Evolutionary conservation across 805 yeast genomes (phyloP).

Genomic region (Kuraishia piskuri): DNA sequence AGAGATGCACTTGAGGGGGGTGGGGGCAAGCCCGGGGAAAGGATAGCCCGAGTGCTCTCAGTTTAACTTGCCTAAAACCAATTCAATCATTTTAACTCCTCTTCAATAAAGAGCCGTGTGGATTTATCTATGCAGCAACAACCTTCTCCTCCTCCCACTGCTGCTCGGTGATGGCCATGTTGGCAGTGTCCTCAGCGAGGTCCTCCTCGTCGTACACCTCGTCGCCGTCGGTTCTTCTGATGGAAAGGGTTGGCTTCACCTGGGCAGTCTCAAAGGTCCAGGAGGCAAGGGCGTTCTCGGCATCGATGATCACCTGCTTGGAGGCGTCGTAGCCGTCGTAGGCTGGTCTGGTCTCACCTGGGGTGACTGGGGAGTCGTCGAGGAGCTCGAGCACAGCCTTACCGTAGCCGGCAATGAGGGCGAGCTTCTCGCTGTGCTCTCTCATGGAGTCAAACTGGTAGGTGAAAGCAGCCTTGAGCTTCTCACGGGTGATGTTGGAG

Average conservation of each 20-base stretch:
- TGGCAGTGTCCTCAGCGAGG: conserved; percentile 33
- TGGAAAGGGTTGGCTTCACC: conserved; percentile 72
- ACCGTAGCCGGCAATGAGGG: conserved; percentile 85
- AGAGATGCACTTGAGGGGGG: no score
- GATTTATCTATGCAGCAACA: neutral
- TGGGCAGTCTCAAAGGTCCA: conserved; percentile 83
- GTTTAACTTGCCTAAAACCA: no score
- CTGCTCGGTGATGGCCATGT: conserved; percentile 3
- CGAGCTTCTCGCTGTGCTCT: conserved; percentile 80
- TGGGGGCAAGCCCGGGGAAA: no score
- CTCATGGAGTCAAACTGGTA: conserved; percentile 80
- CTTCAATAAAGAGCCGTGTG: neutral
- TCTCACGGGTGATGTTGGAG: conserved; percentile 81
- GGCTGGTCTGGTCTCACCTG: conserved; percentile 88
- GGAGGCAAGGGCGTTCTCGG: conserved; percentile 72
- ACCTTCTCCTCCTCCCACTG: conserved; percentile 3
- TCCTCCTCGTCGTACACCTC: conserved; percentile 47
- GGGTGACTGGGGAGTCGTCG: conserved; percentile 81
- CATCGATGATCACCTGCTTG: conserved; percentile 78
- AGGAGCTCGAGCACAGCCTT: conserved; percentile 75
- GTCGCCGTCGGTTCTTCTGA: conserved; percentile 34
- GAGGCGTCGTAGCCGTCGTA: conserved; percentile 87
- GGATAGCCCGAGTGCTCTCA: no score
- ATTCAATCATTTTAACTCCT: neutral
- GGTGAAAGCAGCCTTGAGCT: conserved; percentile 75